Evolutionary conservation across 345 rosid genomes (phyloP).

Genomic region (Citropsis articulata): DNA sequence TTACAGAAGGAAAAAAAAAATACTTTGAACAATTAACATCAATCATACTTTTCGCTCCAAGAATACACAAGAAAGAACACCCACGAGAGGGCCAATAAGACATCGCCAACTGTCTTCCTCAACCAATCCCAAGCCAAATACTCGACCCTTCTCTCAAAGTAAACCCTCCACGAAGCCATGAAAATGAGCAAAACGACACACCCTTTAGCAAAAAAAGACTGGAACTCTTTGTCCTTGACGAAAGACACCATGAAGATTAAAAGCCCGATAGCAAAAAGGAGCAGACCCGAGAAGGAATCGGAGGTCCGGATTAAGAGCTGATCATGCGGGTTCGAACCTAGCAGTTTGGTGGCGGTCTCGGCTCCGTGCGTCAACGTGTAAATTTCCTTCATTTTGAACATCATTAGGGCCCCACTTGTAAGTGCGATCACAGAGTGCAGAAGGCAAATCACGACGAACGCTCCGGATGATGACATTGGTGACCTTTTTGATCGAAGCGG

Average conservation of each 20-base stretch:
- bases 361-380: conserved; percentile 61
- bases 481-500: background rate
- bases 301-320: conserved; percentile 68
- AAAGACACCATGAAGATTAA: conserved; percentile 67
- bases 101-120: conserved; percentile 55
- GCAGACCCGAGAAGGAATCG: conserved; percentile 71
- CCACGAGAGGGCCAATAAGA: conserved; percentile 63
- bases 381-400: conserved; percentile 56
- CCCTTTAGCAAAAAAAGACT: conserved; percentile 65
- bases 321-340: conserved; percentile 65
- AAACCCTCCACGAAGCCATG: conserved; percentile 60
- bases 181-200: conserved; percentile 47
- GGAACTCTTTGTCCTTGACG: conserved; percentile 54
- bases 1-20: background rate
- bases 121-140: conserved; percentile 61
- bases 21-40: background rate
- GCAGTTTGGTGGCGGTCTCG: conserved; percentile 45
- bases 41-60: conserved; percentile 81
- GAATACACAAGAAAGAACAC: conserved; percentile 61
- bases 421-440: conserved; percentile 66
- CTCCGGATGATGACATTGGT: conserved; percentile 39
- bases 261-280: conserved; percentile 57
- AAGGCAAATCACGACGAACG: conserved; percentile 54
- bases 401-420: conserved; percentile 64
- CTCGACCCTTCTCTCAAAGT: conserved; percentile 58